Conservation (phyloP, 495 filamentous ascomycete species). For the Cercophora newfieldiana region DNA sequence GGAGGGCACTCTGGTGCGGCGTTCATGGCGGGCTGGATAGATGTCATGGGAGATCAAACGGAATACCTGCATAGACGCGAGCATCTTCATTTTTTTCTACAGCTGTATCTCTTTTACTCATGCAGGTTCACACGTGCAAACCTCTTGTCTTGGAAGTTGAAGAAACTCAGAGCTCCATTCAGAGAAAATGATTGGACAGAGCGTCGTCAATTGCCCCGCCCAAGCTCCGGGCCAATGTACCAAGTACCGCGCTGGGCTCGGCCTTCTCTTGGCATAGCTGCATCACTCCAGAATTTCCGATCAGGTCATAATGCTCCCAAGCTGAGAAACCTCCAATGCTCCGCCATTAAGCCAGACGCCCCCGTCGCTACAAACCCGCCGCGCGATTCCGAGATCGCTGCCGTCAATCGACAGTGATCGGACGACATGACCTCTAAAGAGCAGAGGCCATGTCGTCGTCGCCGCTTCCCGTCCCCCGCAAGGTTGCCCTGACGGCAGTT, state of each 20-base stretch:
- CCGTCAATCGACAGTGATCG: slow-evolving; percentile 23
- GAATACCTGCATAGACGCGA: slow-evolving; percentile 17
- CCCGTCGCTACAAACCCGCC: slow-evolving; percentile 5
- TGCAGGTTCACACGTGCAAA: too few species aligned
- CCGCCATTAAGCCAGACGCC: background rate
- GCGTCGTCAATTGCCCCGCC: slow-evolving; percentile 1
- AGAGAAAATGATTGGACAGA: slow-evolving; percentile 6
- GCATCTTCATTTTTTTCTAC: slow-evolving; percentile 18
- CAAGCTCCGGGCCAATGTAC: background rate
- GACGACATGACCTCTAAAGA: slow-evolving; percentile 29
- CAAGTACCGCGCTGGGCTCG: background rate
- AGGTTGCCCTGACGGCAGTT: slow-evolving; percentile 53
- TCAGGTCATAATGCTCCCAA: background rate
- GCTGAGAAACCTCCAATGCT: background rate
- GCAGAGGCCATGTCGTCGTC: slow-evolving; percentile 39
- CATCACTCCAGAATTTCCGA: background rate
- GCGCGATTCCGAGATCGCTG: background rate
- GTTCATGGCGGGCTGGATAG: slow-evolving; percentile 30
- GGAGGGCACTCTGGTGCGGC: slow-evolving; percentile 17
- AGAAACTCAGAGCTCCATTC: background rate
- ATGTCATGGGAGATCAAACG: slow-evolving; percentile 23
- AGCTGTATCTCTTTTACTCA: too few species aligned
- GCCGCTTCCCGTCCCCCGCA: slow-evolving; percentile 53
- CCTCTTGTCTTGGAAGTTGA: background rate
- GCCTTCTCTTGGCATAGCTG: background rate